A percentile compares a stretch with the other conserved stretches of the same genome.
These are phyloP conservation scores for Sarcodon aspratus DNA, from an alignment of 768 basidiomycete species.

Conservation along the genomic window DNA sequence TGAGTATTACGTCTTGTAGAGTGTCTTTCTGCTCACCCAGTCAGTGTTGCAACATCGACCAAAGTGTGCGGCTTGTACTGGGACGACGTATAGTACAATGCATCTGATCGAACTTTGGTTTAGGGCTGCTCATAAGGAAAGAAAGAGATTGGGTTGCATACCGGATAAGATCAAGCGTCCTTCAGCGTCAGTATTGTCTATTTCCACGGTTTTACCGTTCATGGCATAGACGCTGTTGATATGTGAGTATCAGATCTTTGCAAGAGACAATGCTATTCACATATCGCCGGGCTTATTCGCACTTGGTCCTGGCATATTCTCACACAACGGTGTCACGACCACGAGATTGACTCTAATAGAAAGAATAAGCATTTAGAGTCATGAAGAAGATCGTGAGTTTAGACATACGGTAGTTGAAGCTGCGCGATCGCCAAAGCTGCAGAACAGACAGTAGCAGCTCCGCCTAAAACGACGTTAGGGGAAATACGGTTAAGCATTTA, in stretches of 20 bases:
- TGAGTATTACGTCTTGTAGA: not conserved
- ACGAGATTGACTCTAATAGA: constrained; percentile 59
- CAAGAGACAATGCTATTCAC: constrained; percentile 25
- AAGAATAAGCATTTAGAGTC: not conserved
- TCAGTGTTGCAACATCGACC: constrained; percentile 82
- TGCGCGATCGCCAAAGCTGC: constrained; percentile 72
- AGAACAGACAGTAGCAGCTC: constrained; percentile 69
- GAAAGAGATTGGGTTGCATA: constrained; percentile 15
- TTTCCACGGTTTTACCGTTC: constrained; percentile 81
- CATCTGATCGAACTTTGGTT: constrained; percentile 34
- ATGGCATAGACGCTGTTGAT: constrained; percentile 59
- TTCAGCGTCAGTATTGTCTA: constrained; percentile 84
- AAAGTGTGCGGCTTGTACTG: constrained; percentile 72
- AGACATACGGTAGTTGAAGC: constrained; percentile 65
- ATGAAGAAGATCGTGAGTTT: not conserved
- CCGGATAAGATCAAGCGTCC: constrained; percentile 69
- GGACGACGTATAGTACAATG: constrained; percentile 72
- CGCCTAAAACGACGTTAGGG: constrained; percentile 28
- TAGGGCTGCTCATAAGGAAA: not conserved
- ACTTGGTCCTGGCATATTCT: constrained; percentile 73
- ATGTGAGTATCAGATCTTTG: not conserved
- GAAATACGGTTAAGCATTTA: not conserved
- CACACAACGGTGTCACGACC: constrained; percentile 61
- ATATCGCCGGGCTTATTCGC: constrained; percentile 76
- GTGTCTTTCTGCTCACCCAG: constrained; percentile 36